Base-by-base conservation (phyloP, 306 rosid species). In the apple (Malus domestica) region DNA sequence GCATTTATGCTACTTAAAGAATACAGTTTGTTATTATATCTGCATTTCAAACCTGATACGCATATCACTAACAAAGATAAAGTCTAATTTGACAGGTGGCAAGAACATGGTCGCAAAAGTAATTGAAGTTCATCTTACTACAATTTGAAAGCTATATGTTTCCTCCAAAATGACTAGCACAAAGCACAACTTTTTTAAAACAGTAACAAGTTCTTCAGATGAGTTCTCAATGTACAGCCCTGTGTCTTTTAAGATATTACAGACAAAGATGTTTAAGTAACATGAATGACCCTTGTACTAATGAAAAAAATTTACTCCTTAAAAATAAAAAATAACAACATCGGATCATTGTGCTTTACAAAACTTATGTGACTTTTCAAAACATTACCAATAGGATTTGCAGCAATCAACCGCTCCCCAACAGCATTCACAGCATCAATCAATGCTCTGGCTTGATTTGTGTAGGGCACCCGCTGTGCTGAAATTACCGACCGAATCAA, bases 381-480 rank as follows among this genome's bases (percentile, higher is more conserved):
- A 45, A 42, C 32, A 73, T 88, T 89, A 96, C 99, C 99, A 76
- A 96, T 82, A 80, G 97, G 98, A 79, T 89, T 96, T 23, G 97
- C 99, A 80, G 89, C 93, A 78, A 96, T 93, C 80, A 96, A 87
- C 84, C 81, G 90, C 88, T 96, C 99, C 75, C 99, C 99, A 68
- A 90, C 96, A 52, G 89, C 81, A 60, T 89, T 93, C 4, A 96
- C 94, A 66, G 97, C 97, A 81, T 88, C 92, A 51, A 90, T 88
- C 86, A 96, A 80, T 68, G 91, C 88, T 59, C 88, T 88, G 55
- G 94, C 96, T 80, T 96, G 98, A 71, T 96, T 89, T 6, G 89
- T 87, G 78, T 90, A 88, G 14, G 99, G 91, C 78, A 96, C 77
- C 73, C 96, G 82, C 82, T 90, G 98, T 44, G 88, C 91, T 8